Percentiles rank a stretch among this genome's conserved stretches.
Conservation (phyloP, 257 asterid genomes). For the Solanum tarapatanum region DNA sequence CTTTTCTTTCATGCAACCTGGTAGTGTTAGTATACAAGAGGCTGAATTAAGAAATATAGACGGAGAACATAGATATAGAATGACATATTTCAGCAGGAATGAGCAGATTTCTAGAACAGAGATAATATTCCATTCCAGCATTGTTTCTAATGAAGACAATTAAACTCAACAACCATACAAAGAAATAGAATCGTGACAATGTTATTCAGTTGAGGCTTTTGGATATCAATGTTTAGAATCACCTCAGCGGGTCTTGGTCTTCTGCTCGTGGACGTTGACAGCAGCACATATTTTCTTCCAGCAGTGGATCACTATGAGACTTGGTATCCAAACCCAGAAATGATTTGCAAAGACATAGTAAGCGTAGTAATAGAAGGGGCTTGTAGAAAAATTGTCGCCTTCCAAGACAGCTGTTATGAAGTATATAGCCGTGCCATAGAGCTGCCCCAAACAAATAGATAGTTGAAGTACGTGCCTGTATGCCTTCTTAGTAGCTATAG, state of each 20-base stretch:
- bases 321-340: constrained; percentile 78
- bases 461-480: constrained; percentile 61
- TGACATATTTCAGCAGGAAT: neutral
- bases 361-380: constrained; percentile 39
- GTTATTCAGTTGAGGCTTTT: neutral
- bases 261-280: constrained; percentile 37
- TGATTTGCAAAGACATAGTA: constrained; percentile 60
- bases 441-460: constrained; percentile 80
- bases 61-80: neutral
- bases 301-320: constrained; percentile 40
- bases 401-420: constrained; percentile 63
- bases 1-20: neutral
- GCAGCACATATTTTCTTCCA: constrained; percentile 80
- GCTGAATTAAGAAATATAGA: neutral
- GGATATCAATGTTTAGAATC: neutral
- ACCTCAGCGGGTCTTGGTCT: constrained; percentile 40
- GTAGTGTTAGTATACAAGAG: neutral
- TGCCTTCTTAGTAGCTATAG: constrained; percentile 67
- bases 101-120: neutral
- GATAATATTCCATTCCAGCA: neutral
- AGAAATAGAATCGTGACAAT: neutral
- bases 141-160: neutral
- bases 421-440: constrained; percentile 71
- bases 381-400: constrained; percentile 72
- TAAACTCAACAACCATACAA: neutral